Conservation (phyloP, 148 eudicot species). For the Silene uniflora region DNA sequence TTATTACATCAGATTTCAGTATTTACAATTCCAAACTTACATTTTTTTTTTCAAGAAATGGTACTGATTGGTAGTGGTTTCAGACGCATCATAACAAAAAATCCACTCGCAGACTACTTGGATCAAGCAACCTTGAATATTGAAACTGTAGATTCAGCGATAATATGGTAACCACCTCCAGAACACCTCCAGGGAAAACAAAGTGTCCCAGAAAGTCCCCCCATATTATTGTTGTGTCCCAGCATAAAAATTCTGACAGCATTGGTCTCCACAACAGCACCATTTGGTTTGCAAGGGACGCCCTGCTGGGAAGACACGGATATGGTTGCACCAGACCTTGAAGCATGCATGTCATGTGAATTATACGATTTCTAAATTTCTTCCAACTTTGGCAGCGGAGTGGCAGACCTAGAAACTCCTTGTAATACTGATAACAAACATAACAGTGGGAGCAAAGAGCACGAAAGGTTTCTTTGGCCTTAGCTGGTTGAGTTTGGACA, state of each 20-base stretch:
- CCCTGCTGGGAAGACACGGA: slow-evolving; percentile 24
- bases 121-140: not conserved
- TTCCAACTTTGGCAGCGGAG: slow-evolving; percentile 46
- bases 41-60: no score
- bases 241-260: slow-evolving; percentile 68
- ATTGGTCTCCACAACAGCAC: slow-evolving; percentile 60
- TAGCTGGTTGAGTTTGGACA: slow-evolving; percentile 31
- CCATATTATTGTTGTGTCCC: slow-evolving; percentile 84
- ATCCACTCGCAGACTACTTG: not conserved
- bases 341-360: slow-evolving; percentile 37
- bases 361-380: slow-evolving; percentile 31
- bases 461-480: slow-evolving; percentile 51
- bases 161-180: slow-evolving; percentile 55
- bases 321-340: slow-evolving; percentile 25
- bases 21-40: no score
- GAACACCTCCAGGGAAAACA: slow-evolving; percentile 99
- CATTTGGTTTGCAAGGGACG: slow-evolving; percentile 15
- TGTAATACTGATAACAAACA: slow-evolving; percentile 44
- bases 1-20: no score
- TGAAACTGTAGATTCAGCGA: not conserved
- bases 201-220: slow-evolving; percentile 87
- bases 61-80: no score
- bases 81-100: not conserved
- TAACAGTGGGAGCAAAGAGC: slow-evolving; percentile 58
- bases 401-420: slow-evolving; percentile 28